Evolutionary conservation across 306 rosid species (phyloP).

Genomic region (Cicer yamashitae): DNA sequence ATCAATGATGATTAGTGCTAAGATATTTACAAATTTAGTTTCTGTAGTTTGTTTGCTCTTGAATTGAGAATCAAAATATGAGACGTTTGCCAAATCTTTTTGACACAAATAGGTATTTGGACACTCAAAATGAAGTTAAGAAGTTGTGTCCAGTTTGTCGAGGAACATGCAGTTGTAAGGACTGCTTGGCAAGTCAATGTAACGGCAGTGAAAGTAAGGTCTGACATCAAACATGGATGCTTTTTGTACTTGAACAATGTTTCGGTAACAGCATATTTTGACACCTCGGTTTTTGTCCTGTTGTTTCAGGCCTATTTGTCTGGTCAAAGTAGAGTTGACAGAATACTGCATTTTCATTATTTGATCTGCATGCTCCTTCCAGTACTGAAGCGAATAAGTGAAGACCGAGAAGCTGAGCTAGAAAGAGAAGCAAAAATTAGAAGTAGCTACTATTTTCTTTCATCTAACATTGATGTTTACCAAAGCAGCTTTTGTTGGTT

Average conservation of each 20-base stretch:
- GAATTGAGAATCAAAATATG: conserved; percentile 26
- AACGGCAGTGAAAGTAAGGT: conserved; percentile 95
- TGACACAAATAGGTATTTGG: conserved; percentile 66
- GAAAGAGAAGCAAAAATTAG: conserved; percentile 72
- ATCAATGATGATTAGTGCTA: conserved; percentile 28
- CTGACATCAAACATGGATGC: conserved; percentile 66
- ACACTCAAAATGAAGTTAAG: conserved; percentile 77
- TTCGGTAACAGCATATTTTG: conserved; percentile 44
- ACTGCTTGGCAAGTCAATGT: conserved; percentile 67
- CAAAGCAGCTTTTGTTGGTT: conserved; percentile 36
- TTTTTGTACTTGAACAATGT: conserved; percentile 41
- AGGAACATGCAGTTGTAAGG: conserved; percentile 84
- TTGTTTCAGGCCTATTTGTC: conserved; percentile 67
- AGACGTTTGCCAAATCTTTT: conserved; percentile 39
- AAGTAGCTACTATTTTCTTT: conserved; percentile 55
- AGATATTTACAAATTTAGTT: conserved; percentile 24
- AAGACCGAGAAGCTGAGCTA: conserved; percentile 65
- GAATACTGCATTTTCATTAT: conserved; percentile 76
- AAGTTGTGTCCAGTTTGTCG: conserved; percentile 94
- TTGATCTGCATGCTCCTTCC: conserved; percentile 95
- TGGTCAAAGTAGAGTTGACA: conserved; percentile 67
- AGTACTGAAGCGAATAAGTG: conserved; percentile 68
- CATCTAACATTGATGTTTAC: conserved; percentile 27
- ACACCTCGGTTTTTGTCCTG: conserved; percentile 41
- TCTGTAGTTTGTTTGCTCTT: conserved; percentile 32